Evolutionary conservation across 805 yeast genomes (phyloP).

Genomic region (Hermanozyma aechmeae): DNA sequence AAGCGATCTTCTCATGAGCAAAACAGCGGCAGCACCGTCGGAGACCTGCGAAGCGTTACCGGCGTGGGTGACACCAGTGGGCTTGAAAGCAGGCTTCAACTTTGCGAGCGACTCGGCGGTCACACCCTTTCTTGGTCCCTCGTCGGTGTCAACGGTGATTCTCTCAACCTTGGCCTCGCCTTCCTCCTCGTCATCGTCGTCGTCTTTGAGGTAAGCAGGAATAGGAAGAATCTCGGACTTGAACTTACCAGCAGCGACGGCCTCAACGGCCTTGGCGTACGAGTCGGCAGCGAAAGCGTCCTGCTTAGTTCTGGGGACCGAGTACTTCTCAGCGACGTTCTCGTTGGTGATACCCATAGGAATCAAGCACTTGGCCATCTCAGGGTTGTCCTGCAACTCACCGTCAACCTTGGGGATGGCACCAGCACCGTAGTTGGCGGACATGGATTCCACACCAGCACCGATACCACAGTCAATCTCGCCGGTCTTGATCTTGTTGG

Average conservation of each 20-base stretch:
- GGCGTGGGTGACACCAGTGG: slow-evolving; percentile 83
- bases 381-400: slow-evolving; percentile 24
- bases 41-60: slow-evolving; percentile 95
- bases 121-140: slow-evolving; percentile 85
- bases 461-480: slow-evolving; percentile 90
- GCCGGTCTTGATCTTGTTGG: slow-evolving; percentile 78
- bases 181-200: slow-evolving; percentile 40
- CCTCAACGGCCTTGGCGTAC: slow-evolving; percentile 73
- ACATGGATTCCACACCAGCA: slow-evolving; percentile 91
- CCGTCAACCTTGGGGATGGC: slow-evolving; percentile 45
- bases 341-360: slow-evolving; percentile 98
- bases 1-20: slow-evolving; percentile 75
- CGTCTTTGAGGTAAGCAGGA: slow-evolving; percentile 46
- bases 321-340: slow-evolving; percentile 67
- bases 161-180: slow-evolving; percentile 37
- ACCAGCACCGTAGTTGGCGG: slow-evolving; percentile 77
- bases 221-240: slow-evolving; percentile 85
- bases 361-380: slow-evolving; percentile 60
- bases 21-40: slow-evolving; percentile 91
- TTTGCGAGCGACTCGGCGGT: slow-evolving; percentile 68
- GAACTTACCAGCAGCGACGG: slow-evolving; percentile 65
- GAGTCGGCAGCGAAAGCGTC: slow-evolving; percentile 87
- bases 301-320: slow-evolving; percentile 60
- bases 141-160: slow-evolving; percentile 55
- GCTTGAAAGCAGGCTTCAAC: slow-evolving; percentile 78